Base-by-base conservation (phyloP, 2,329 filamentous ascomycete genomes). In the Scytalidium lignicola region DNA sequence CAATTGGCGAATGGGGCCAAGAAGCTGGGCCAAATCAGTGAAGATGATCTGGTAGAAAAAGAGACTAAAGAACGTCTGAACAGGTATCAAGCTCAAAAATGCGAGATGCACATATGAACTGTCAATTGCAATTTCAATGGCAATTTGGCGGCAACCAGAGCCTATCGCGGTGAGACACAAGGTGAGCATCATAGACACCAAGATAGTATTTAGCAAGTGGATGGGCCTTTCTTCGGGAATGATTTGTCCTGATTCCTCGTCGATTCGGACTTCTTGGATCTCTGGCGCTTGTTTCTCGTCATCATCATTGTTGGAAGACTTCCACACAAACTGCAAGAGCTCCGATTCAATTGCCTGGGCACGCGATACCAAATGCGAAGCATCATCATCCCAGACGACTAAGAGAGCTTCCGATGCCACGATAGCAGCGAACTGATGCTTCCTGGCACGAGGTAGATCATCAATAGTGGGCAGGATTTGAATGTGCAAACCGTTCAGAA, bases 331-430 rank as follows among this genome's bases (percentile, higher is more conserved):
- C 58, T 87, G 80, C 82, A 90, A 88, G 41, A 92, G 72, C 63
- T 90, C 85, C 2, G 79, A 78, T 66, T 92, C 86, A 51, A 92
- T 90, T 26, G 76, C 75, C 61, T 83, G 82, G 41, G 86, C 88
- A 48, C 87, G 75, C 48, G 79, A 70, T 4, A 90, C 74, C 8
- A 92, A 71, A 60, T 89, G 82, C 49, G 85, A 73, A 1, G 87
- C 80, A 49, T 91, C 86, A 56, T 92, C 88, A 56, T 92, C 88
- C 88, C 88, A 93, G 1, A 92, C 86, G 1, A 92, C 72, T 1
- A 93, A 71, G 4, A 91, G 71, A 4, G 80, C 80, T 53, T 88
- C 83, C 0, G 79, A 80, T 2, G 85, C 82, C 39, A 92, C 76
- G 63, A 92, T 91, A 8, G 88, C 88, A 12, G 87, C 88, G 56